These are phyloP conservation scores for Tetracladium setigerum DNA, from an alignment of 495 filamentous ascomycete genomes.

Conservation along the genomic window DNA sequence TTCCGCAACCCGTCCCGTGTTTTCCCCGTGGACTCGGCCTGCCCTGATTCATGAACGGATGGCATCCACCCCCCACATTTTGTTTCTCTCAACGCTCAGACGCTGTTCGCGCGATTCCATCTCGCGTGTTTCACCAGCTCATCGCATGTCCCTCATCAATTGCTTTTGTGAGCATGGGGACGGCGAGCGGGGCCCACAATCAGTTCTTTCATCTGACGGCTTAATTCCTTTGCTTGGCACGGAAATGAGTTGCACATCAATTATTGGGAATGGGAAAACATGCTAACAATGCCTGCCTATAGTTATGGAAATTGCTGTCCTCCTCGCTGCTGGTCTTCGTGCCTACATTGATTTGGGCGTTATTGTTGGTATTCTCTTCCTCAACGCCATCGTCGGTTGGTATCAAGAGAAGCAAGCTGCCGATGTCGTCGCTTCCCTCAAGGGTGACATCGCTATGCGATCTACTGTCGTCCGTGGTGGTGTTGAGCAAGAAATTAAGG, in stretches of 20 bases:
- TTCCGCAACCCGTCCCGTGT: too few species aligned
- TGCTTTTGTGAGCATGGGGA: too few species aligned
- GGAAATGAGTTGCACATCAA: too few species aligned
- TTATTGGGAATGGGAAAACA: background rate
- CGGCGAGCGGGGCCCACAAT: too few species aligned
- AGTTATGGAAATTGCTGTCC: slow-evolving; percentile 83
- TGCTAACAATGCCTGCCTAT: slow-evolving; percentile 21
- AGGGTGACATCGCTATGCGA: slow-evolving; percentile 81
- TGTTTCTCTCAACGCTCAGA: too few species aligned
- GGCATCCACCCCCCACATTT: background rate
- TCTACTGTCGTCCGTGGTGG: slow-evolving; percentile 66
- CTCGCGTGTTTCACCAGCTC: background rate
- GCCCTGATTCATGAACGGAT: too few species aligned
- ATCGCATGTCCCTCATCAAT: too few species aligned
- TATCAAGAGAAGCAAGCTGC: slow-evolving; percentile 85
- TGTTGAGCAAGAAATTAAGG: slow-evolving; percentile 62
- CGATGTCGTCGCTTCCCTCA: slow-evolving; percentile 71
- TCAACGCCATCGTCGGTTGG: slow-evolving; percentile 80
- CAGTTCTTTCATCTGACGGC: too few species aligned
- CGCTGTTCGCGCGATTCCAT: background rate
- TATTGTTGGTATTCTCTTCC: slow-evolving; percentile 69
- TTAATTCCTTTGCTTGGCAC: too few species aligned
- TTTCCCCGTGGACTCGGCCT: too few species aligned
- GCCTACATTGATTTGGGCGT: slow-evolving; percentile 83
- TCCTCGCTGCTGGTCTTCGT: slow-evolving; percentile 69